Conservation (phyloP, 805 yeast species). For the Suhomyces xylopsoci region DNA sequence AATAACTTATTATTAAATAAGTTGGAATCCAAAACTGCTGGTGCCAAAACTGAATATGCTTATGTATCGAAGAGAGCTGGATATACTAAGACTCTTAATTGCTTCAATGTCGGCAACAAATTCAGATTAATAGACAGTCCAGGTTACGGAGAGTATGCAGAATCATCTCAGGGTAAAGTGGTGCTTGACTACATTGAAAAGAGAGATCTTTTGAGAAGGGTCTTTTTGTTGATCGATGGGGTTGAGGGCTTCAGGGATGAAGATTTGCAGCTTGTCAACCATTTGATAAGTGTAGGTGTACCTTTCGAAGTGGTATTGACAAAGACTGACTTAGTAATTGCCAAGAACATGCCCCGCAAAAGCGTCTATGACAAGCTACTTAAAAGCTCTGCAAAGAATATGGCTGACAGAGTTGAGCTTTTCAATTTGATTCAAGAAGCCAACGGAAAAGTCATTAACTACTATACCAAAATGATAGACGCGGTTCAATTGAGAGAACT, state of each 20-base stretch:
- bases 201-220: slow-evolving; percentile 52
- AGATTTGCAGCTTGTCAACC: slow-evolving; percentile 53
- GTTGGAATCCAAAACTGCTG: slow-evolving; percentile 21
- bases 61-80: slow-evolving; percentile 55
- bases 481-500: slow-evolving; percentile 32
- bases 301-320: slow-evolving; percentile 76
- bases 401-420: neutral
- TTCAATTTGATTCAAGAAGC: slow-evolving; percentile 14
- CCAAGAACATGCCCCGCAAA: slow-evolving; percentile 20
- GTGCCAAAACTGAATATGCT: slow-evolving; percentile 42
- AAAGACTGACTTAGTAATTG: slow-evolving; percentile 59
- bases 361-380: slow-evolving; percentile 5
- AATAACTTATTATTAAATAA: slow-evolving; percentile 53
- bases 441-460: slow-evolving; percentile 23
- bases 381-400: neutral
- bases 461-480: slow-evolving; percentile 36
- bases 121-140: slow-evolving; percentile 80
- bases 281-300: slow-evolving; percentile 52
- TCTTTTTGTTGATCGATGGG: slow-evolving; percentile 61
- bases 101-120: slow-evolving; percentile 62
- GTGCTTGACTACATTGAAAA: slow-evolving; percentile 60
- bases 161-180: slow-evolving; percentile 62
- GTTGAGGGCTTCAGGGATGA: slow-evolving; percentile 55
- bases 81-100: slow-evolving; percentile 61
- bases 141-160: slow-evolving; percentile 81